A percentile compares a stretch with the other conserved stretches of the same genome.
phyloP scores from a whole-genome alignment of 2,329 filamentous ascomycete species.

The Diaporthe sp. region DNA sequence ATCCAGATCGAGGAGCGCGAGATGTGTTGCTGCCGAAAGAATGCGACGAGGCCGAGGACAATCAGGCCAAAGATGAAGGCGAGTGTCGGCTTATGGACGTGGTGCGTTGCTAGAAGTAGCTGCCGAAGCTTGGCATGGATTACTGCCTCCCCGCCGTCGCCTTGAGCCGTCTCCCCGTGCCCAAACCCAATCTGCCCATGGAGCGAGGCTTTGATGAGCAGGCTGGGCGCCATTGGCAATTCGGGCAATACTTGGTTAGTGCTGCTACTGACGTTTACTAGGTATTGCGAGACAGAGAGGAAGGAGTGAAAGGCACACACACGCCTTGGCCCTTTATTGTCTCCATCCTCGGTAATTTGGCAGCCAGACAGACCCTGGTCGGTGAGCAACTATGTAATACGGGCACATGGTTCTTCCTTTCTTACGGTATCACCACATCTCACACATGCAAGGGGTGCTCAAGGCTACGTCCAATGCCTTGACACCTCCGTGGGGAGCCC shows the following conservation, averaged over 20 bases:
- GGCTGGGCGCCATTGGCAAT: slow-evolving; percentile 22
- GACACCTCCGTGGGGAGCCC: neutral
- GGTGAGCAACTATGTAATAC: slow-evolving; percentile 10
- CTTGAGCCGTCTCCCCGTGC: neutral
- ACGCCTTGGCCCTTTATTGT: neutral
- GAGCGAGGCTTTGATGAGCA: neutral
- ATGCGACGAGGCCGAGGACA: neutral
- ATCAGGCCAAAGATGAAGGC: neutral
- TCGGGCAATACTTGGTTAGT: neutral
- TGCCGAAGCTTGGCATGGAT: slow-evolving; percentile 25
- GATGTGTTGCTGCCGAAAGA: neutral
- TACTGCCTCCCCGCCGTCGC: neutral
- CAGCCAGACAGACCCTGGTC: slow-evolving; percentile 1
- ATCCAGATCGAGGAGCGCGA: neutral
- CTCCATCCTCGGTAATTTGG: slow-evolving; percentile 12
- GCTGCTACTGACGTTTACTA: neutral
- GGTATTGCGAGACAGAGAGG: neutral
- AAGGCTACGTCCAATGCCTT: neutral
- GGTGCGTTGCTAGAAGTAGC: slow-evolving; percentile 14
- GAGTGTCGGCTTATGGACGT: neutral
- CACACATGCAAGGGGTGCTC: neutral
- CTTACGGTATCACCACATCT: slow-evolving; percentile 9
- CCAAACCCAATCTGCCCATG: slow-evolving; percentile 8
- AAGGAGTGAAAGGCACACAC: neutral
- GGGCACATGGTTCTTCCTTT: slow-evolving; percentile 30